A percentile compares a stretch with the other conserved stretches of the same genome.
These are phyloP conservation scores for Cadophora malorum DNA, from an alignment of 2,329 filamentous ascomycete genomes.

Conservation along the genomic window DNA sequence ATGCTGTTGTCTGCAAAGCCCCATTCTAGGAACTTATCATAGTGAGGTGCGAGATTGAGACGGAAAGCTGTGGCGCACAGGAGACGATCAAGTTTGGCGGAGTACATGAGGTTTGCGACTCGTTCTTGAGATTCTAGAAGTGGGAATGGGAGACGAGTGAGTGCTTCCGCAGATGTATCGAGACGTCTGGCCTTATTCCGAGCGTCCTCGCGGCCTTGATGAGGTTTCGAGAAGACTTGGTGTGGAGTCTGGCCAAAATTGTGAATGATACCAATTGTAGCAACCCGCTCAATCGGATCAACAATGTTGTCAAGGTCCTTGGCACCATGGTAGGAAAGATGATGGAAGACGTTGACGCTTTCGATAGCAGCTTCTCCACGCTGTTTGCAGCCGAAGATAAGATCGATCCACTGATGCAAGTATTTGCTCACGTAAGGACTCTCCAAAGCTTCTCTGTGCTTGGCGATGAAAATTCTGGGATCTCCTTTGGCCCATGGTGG, in stretches of 20 bases:
- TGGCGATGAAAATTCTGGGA: conserved; percentile 92
- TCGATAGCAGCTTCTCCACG: conserved; percentile 91
- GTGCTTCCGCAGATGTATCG: conserved; percentile 76
- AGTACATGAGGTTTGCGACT: conserved; percentile 79
- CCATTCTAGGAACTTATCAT: conserved; percentile 95
- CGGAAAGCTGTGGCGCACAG: conserved; percentile 85
- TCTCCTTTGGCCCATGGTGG: conserved; percentile 97
- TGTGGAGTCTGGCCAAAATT: conserved; percentile 98
- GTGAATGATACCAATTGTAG: conserved; percentile 95
- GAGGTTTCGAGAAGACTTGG: conserved; percentile 85
- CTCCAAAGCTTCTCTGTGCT: conserved; percentile 94
- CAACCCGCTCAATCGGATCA: conserved; percentile 83
- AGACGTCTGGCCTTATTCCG: conserved; percentile 71
- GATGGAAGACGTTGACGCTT: conserved; percentile 93
- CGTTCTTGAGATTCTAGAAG: conserved; percentile 76
- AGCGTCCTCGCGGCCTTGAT: conserved; percentile 76
- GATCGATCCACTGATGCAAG: conserved; percentile 93
- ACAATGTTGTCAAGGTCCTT: conserved; percentile 91
- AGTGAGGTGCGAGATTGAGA: conserved; percentile 83
- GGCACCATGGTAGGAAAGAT: conserved; percentile 92
- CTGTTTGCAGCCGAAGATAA: conserved; percentile 94
- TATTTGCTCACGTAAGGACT: conserved; percentile 90
- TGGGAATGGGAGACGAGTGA: conserved; percentile 80
- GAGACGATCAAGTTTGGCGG: conserved; percentile 79
- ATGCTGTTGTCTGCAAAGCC: conserved; percentile 93